Base-by-base conservation (phyloP, 192 early-diverging fungal genomes). In the Coemansia sp. region DNA sequence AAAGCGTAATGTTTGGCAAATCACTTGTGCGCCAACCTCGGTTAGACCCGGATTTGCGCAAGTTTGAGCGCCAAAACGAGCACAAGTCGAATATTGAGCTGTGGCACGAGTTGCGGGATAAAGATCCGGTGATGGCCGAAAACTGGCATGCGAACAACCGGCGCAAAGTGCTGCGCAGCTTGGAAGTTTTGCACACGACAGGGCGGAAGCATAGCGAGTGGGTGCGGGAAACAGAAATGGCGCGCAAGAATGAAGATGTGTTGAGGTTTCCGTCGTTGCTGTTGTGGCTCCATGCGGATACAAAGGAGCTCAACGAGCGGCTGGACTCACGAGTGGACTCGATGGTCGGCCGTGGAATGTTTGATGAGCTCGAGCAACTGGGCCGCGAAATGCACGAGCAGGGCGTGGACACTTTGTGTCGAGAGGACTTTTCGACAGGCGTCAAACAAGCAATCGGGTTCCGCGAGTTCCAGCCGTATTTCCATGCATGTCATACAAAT, bases 111-210 rank as follows among this genome's bases (percentile, higher is more conserved):
- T 72, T 99, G 22, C 60, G 81, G 55, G 57, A 70, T 21, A 84
- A 93, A 0, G 95, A 98, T 72, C 91, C 94, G 4, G 68, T 83
- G 5, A 96, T 95, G 92, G 92, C 93, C 1, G 86, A 85, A 47
- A 86, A 85, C 23, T 96, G 97, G 94, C 95, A 98, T 72, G 84
- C 88, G 2, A 90, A 91, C 59, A 93, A 98, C 66, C 83, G 84
- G 52, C 75, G 97, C 50, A 97, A 92, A 58, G 87, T 96, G n/a
- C 77, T 89, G 10, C 83, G 95, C 25, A 92, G 90, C 50, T 70
- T 99, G 19, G 86, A 97, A 79, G 92, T 98, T 23, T 89, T 77
- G 69, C 83, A 86, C 48, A 81, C 83, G 21, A 93, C 88, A 0
- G 94, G 96, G 5, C 72, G 81, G 59, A 67, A 57, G 23, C 93